Conservation (phyloP, 1,284 basidiomycete genomes). For the Neotropicomus parvogracilis region DNA sequence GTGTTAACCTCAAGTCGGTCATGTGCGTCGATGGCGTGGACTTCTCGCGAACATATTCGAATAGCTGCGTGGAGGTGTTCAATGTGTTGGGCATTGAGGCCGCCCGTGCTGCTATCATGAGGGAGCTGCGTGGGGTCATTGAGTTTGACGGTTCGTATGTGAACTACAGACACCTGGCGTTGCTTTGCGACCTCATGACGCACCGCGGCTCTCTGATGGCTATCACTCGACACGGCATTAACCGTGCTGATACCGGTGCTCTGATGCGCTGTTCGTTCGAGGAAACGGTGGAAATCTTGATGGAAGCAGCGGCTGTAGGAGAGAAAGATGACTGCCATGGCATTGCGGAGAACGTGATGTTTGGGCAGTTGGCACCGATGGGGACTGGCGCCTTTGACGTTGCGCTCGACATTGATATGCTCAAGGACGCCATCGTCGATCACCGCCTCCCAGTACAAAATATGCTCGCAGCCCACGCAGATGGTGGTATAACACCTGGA, state of each 20-base stretch:
- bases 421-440: constrained; percentile 98
- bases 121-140: constrained; percentile 90
- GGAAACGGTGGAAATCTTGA: constrained; percentile 98
- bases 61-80: constrained; percentile 96
- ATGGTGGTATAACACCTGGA: constrained; percentile 91
- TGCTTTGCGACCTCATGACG: constrained; percentile 98
- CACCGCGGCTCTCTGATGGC: constrained; percentile 96
- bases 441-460: constrained; percentile 88
- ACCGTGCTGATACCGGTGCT: constrained; percentile 94
- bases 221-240: constrained; percentile 99
- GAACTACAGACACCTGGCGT: constrained; percentile 95
- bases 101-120: constrained; percentile 89
- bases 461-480: constrained; percentile 75
- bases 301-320: constrained; percentile 97
- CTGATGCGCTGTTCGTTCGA: constrained; percentile 99
- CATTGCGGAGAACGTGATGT: constrained; percentile 97
- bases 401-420: constrained; percentile 94
- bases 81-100: constrained; percentile 98
- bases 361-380: constrained; percentile 99
- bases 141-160: constrained; percentile 99
- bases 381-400: constrained; percentile 95
- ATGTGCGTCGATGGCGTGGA: constrained; percentile 96
- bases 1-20: constrained; percentile 90
- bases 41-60: constrained; percentile 89
- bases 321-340: constrained; percentile 98